Evolutionary conservation across 495 filamentous ascomycete species (phyloP).

Genomic region (Xylaria intraflava): DNA sequence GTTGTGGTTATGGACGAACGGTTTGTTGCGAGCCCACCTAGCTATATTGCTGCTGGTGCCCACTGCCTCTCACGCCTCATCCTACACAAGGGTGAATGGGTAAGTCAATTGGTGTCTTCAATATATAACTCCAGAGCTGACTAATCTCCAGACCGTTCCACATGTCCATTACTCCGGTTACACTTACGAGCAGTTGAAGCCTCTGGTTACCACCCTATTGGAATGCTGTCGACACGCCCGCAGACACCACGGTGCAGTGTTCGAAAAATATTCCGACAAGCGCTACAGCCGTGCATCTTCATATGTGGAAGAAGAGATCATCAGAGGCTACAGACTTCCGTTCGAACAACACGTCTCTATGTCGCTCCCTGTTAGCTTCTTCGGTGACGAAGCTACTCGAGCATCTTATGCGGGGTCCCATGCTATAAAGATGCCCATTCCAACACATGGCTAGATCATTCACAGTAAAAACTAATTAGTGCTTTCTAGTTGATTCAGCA

Average conservation of each 20-base stretch:
- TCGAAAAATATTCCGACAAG: slow-evolving; percentile 80
- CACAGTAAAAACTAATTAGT: not conserved
- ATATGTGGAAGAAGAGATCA: slow-evolving; percentile 69
- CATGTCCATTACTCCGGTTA: slow-evolving; percentile 93
- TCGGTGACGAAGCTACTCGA: not conserved
- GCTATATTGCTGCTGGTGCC: slow-evolving; percentile 84
- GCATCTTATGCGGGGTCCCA: slow-evolving; percentile 7
- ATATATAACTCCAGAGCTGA: slow-evolving; percentile 19
- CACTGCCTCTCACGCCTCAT: slow-evolving; percentile 90
- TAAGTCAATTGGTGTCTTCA: slow-evolving; percentile 42
- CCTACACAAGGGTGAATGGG: slow-evolving; percentile 85
- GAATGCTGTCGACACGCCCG: slow-evolving; percentile 80
- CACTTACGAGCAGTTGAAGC: slow-evolving; percentile 74
- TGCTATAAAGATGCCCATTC: slow-evolving; percentile 26
- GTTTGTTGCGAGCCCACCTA: slow-evolving; percentile 84
- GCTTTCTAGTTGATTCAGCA: not conserved
- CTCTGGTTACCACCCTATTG: slow-evolving; percentile 65
- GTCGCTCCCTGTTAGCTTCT: slow-evolving; percentile 1
- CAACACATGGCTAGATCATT: slow-evolving; percentile 24
- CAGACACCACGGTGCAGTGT: slow-evolving; percentile 79
- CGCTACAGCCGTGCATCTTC: slow-evolving; percentile 76
- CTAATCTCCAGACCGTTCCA: slow-evolving; percentile 53
- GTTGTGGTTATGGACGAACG: slow-evolving; percentile 97
- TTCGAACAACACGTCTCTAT: slow-evolving; percentile 13
- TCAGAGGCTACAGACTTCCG: slow-evolving; percentile 43